phyloP scores from a whole-genome alignment of 2,329 filamentous ascomycete species.

The Colletotrichum shisoi region DNA sequence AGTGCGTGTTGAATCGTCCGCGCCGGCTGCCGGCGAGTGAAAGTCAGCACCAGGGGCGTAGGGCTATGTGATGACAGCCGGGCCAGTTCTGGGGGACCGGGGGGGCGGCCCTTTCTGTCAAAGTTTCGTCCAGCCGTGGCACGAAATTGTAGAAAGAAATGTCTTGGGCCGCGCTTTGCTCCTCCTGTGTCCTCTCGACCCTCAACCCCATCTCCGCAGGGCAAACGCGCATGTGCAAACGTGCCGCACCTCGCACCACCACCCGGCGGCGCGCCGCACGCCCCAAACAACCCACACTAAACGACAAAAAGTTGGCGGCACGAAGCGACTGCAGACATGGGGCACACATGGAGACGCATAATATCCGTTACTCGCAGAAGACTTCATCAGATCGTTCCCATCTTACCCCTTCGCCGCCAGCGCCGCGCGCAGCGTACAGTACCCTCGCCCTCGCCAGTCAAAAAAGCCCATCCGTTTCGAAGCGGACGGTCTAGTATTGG shows the following conservation, averaged over 20 bases:
- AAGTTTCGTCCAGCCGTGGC: background rate
- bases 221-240: slow-evolving; percentile 6
- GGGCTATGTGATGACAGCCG: slow-evolving; percentile 1
- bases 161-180: slow-evolving; percentile 4
- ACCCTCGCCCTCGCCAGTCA: slow-evolving; percentile 13
- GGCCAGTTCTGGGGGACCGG: background rate
- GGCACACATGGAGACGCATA: slow-evolving; percentile 15
- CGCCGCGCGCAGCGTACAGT: background rate
- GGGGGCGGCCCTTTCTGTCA: background rate
- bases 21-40: slow-evolving; percentile 16
- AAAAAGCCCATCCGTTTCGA: slow-evolving; percentile 36
- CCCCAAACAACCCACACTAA: slow-evolving; percentile 17
- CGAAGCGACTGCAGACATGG: slow-evolving; percentile 7
- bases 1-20: background rate
- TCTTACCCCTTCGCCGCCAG: slow-evolving; percentile 13
- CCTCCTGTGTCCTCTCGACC: slow-evolving; percentile 9
- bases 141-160: background rate
- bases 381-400: slow-evolving; percentile 25
- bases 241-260: slow-evolving; percentile 29
- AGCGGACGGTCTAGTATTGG: slow-evolving; percentile 9
- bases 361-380: background rate
- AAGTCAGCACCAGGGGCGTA: slow-evolving; percentile 17
- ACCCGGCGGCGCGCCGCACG: slow-evolving; percentile 32
- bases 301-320: slow-evolving; percentile 2
- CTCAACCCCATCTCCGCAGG: slow-evolving; percentile 14